These are phyloP conservation scores for Lenwebbia sp. DNA, from an alignment of 345 rosid species.

Conservation along the genomic window DNA sequence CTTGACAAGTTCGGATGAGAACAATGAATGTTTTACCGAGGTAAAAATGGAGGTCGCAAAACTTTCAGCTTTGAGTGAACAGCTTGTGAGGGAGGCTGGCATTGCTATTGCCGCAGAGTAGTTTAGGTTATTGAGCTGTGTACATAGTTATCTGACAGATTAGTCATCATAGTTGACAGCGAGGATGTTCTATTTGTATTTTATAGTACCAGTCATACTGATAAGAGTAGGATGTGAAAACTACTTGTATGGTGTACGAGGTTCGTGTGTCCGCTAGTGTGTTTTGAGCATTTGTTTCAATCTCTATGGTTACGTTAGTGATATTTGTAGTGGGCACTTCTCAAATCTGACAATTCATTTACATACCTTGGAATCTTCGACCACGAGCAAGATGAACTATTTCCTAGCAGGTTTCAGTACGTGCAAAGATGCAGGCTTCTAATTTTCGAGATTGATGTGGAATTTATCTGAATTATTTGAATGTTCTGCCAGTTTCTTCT, in stretches of 20 bases:
- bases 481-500: background rate
- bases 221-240: background rate
- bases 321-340: background rate
- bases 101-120: conserved; percentile 13
- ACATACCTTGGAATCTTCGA: background rate
- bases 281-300: background rate
- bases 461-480: background rate
- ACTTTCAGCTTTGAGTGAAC: conserved; percentile 56
- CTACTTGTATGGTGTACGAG: background rate
- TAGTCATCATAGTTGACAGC: background rate
- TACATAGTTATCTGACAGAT: background rate
- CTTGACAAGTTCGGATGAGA: conserved; percentile 2
- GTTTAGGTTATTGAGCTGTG: conserved; percentile 6
- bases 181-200: background rate
- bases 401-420: background rate
- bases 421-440: background rate
- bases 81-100: conserved; percentile 60
- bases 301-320: background rate
- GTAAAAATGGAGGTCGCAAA: conserved; percentile 37
- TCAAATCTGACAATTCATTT: background rate
- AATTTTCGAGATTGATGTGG: background rate
- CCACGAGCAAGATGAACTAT: background rate
- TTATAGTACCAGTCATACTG: background rate
- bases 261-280: background rate
- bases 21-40: conserved; percentile 31